Evolutionary conservation across 2,329 filamentous ascomycete genomes (phyloP), one percentile per base, ranked within the genome.

Genomic region (Aaosphaeria pasadenensis): DNA sequence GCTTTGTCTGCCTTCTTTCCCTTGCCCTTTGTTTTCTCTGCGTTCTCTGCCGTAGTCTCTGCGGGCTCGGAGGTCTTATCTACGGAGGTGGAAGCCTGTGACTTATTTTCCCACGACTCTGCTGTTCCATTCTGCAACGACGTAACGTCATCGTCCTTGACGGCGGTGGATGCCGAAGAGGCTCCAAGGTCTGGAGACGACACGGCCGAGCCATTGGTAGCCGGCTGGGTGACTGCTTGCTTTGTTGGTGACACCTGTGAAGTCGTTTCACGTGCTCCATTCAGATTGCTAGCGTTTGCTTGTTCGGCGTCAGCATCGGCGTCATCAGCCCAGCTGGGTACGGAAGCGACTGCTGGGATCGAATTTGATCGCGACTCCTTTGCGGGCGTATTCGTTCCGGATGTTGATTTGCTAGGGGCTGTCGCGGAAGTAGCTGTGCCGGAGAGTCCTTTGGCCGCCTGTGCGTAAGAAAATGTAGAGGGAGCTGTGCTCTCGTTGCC

Each of bases 391-490:
- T 62, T 65, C 28, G 69, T 58, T 39, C 71, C 73, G 24, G 75
- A 74, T 7, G 69, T 59, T 17, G 69, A 66, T 62, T 79, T 79
- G 59, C 71, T 73, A 28, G 73, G 62, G 44, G 69, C 64, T 30
- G 74, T 63, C 41, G 71, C 66, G 48, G 73, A 61, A 50, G 75
- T 71, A 44, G 76, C 69, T 44, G 75, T 64, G 47, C 73, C 62
- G 47, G 81, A 75, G 62, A 87, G 82, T 64, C 91, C 90, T 72
- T 94, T 94, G 51, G 92, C 92, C 66, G 92, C 92, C 80, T 96
- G 91, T 63, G 92, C 92, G 73, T 97, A 97, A 51, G 92, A 96
- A 70, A 96, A 96, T 32, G 83, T 77, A 52, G 83, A 77, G 54
- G 81, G 65, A 45, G 52, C 47, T 43, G 75, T 63, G 11, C 48